phyloP scores from a whole-genome alignment of 2,329 filamentous ascomycete genomes.

The Paraconiothyrium brasiliense region DNA sequence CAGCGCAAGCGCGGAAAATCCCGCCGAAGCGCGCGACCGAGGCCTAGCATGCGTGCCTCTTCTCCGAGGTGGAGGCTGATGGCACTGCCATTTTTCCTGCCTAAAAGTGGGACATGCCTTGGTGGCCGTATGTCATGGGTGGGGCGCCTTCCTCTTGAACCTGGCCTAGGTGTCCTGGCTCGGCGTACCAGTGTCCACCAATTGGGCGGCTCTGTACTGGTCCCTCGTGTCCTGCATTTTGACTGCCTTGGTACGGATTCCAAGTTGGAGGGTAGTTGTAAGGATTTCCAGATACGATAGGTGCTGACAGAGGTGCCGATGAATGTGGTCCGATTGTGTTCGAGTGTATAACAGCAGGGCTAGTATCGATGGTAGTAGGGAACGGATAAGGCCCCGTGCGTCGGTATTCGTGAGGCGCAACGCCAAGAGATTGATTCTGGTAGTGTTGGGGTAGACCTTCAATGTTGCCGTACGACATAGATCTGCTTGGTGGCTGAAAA shows the following conservation, averaged over 20 bases:
- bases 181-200: slow-evolving; percentile 48
- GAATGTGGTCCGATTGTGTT: slow-evolving; percentile 38
- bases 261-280: slow-evolving; percentile 44
- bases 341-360: slow-evolving; percentile 32
- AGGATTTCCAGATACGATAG: slow-evolving; percentile 41
- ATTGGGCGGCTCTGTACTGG: slow-evolving; percentile 43
- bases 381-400: slow-evolving; percentile 47
- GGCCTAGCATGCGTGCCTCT: neutral
- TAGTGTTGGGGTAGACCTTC: slow-evolving; percentile 48
- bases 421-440: slow-evolving; percentile 39
- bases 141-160: slow-evolving; percentile 48
- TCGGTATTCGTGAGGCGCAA: slow-evolving; percentile 44
- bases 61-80: neutral
- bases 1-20: neutral
- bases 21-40: slow-evolving; percentile 5
- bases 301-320: slow-evolving; percentile 46
- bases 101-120: slow-evolving; percentile 42
- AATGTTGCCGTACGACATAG: slow-evolving; percentile 53
- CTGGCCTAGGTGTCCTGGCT: slow-evolving; percentile 42
- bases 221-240: slow-evolving; percentile 38
- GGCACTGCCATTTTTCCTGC: slow-evolving; percentile 25
- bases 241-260: slow-evolving; percentile 40
- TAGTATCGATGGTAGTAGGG: slow-evolving; percentile 46
- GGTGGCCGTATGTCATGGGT: slow-evolving; percentile 39
- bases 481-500: slow-evolving; percentile 45